A percentile compares a stretch with the other conserved stretches of the same genome.
These are phyloP conservation scores for Parietichytrium sp. DNA, from an alignment of 108 stramenopile species.

Conservation along the genomic window DNA sequence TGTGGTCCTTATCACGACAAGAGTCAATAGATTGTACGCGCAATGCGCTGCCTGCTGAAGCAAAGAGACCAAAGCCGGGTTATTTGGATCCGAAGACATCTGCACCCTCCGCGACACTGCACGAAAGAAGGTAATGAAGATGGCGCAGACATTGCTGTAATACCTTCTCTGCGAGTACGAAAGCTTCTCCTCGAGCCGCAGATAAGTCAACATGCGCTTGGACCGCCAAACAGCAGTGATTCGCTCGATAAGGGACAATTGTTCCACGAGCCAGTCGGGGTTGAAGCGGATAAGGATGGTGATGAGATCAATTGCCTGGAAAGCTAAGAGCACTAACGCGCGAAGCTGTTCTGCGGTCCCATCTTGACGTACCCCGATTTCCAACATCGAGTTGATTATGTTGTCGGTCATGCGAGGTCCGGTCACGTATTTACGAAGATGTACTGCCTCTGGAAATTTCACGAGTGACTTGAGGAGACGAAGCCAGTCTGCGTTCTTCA, in stretches of 20 bases:
- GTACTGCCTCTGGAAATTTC: too few species aligned
- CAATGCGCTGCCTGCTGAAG: not conserved
- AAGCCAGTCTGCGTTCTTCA: too few species aligned
- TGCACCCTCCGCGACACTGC: not conserved
- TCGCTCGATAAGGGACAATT: not conserved
- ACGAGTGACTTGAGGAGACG: too few species aligned
- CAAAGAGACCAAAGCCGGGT: not conserved
- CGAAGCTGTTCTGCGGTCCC: too few species aligned
- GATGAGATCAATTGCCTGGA: not conserved
- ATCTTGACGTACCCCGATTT: too few species aligned
- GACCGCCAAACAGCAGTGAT: not conserved
- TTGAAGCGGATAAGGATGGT: not conserved
- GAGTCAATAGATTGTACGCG: not conserved
- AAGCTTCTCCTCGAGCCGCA: not conserved
- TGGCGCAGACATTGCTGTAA: constrained; percentile 13
- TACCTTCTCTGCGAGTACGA: not conserved
- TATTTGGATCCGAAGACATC: not conserved
- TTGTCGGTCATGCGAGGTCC: too few species aligned
- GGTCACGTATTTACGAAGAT: too few species aligned
- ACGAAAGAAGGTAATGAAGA: constrained; percentile 21
- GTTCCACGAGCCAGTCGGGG: not conserved
- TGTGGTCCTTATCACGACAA: not conserved
- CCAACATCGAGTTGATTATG: too few species aligned
- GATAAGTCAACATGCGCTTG: not conserved
- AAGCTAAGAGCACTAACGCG: too few species aligned